These are phyloP conservation scores for Neoconidiobolus thromboides DNA, from an alignment of 371 early-diverging fungal species.

Conservation along the genomic window DNA sequence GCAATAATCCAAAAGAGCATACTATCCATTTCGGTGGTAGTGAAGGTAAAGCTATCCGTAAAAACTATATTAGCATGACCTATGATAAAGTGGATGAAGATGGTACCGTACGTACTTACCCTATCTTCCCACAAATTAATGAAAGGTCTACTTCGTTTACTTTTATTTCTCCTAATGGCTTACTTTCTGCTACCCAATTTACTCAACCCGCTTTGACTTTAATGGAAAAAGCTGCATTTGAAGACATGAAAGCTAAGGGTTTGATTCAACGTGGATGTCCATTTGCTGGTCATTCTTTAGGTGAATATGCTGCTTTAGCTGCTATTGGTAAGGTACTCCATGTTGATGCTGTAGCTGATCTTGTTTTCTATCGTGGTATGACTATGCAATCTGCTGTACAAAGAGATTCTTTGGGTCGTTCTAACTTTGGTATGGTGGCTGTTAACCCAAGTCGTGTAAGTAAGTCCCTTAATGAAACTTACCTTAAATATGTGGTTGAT, in stretches of 20 bases:
- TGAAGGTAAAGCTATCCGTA: slow-evolving; percentile 75
- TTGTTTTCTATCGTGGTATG: slow-evolving; percentile 93
- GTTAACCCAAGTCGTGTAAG: slow-evolving; percentile 83
- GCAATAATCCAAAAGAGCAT: slow-evolving; percentile 65
- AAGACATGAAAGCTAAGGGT: slow-evolving; percentile 76
- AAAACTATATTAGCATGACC: slow-evolving; percentile 77
- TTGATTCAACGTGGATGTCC: slow-evolving; percentile 63
- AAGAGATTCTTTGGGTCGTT: slow-evolving; percentile 61
- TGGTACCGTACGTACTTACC: slow-evolving; percentile 47
- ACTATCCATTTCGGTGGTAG: slow-evolving; percentile 87
- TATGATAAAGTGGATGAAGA: slow-evolving; percentile 65
- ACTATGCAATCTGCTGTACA: slow-evolving; percentile 89
- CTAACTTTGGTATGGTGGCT: slow-evolving; percentile 89
- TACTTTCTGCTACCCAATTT: slow-evolving; percentile 89
- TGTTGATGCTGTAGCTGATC: slow-evolving; percentile 70
- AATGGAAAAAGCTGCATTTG: slow-evolving; percentile 84
- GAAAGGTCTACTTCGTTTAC: slow-evolving; percentile 66
- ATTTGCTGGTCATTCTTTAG: slow-evolving; percentile 91
- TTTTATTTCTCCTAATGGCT: slow-evolving; percentile 76
- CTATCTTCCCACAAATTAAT: slow-evolving; percentile 78
- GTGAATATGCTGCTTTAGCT: slow-evolving; percentile 87
- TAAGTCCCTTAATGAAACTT: slow-evolving; percentile 66
- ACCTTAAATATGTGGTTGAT: slow-evolving; percentile 61
- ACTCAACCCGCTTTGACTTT: slow-evolving; percentile 84
- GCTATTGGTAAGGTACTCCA: slow-evolving; percentile 77